Evolutionary conservation across 1,139 yeast species (phyloP).

Genomic region (Hansenula lynferdii): DNA sequence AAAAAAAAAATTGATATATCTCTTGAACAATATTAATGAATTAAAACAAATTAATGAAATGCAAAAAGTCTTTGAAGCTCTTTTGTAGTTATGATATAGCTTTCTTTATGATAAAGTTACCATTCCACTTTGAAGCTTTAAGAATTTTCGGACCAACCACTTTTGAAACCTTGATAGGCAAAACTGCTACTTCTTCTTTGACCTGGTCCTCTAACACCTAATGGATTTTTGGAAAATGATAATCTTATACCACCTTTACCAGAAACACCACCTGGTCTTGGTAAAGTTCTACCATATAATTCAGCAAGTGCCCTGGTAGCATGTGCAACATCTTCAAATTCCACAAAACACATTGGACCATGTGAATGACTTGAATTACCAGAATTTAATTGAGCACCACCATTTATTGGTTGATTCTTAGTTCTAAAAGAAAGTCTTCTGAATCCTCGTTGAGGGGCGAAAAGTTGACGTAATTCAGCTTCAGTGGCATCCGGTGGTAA

Average conservation of each 20-base stretch:
- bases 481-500: slow-evolving; percentile 97
- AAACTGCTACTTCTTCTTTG: slow-evolving; percentile 25
- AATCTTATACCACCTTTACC: slow-evolving; percentile 93
- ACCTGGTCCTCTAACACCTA: slow-evolving; percentile 78
- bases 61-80: not conserved
- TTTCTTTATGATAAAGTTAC: too few relatives aligned
- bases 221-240: slow-evolving; percentile 91
- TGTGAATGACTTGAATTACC: slow-evolving; percentile 83
- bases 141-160: not conserved
- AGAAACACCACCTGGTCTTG: slow-evolving; percentile 47
- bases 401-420: slow-evolving; percentile 43
- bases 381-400: slow-evolving; percentile 37
- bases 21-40: not conserved
- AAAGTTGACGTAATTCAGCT: slow-evolving; percentile 81
- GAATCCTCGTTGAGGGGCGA: slow-evolving; percentile 88
- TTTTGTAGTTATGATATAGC: too few relatives aligned
- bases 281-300: slow-evolving; percentile 80
- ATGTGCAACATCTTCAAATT: slow-evolving; percentile 90
- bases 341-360: slow-evolving; percentile 99
- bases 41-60: not conserved
- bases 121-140: not conserved
- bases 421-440: slow-evolving; percentile 87
- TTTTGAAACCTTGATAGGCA: slow-evolving; percentile 11
- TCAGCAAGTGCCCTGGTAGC: slow-evolving; percentile 95
- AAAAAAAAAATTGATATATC: not conserved